A percentile compares a stretch with the other conserved stretches of the same genome.
Conservation (phyloP, 148 eudicot genomes). For the Camellia sinensis region DNA sequence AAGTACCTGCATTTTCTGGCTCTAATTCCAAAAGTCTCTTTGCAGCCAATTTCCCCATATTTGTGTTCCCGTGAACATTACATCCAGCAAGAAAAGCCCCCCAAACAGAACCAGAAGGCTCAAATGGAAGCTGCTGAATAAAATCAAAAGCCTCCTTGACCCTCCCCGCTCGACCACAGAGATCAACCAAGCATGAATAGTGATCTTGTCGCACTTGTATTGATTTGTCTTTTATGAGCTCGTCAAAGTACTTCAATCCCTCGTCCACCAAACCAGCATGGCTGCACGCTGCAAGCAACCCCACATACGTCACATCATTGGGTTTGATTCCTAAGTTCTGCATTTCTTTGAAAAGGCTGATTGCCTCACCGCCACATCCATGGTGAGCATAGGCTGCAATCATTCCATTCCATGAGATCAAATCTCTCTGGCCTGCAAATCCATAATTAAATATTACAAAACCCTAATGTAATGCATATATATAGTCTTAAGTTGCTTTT, state of each 20-base stretch:
- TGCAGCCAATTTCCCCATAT: slow-evolving; percentile 10
- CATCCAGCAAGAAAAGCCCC: slow-evolving; percentile 27
- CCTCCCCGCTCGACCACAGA: slow-evolving; percentile 42
- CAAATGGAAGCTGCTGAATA: slow-evolving; percentile 18
- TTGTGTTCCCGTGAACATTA: slow-evolving; percentile 17
- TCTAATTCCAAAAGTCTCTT: slow-evolving; percentile 13
- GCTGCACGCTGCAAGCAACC: slow-evolving; percentile 41
- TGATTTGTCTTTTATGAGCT: slow-evolving; percentile 23
- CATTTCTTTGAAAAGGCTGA: slow-evolving; percentile 33
- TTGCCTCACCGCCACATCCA: slow-evolving; percentile 31
- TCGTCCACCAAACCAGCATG: slow-evolving; percentile 35
- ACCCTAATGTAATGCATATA: too few relatives aligned
- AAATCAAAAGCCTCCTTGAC: slow-evolving; percentile 34
- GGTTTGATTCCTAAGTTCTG: slow-evolving; percentile 21
- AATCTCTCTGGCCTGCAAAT: slow-evolving; percentile 20
- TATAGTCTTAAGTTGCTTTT: too few relatives aligned
- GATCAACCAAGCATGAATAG: slow-evolving; percentile 35
- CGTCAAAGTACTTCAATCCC: slow-evolving; percentile 32
- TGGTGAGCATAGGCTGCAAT: slow-evolving; percentile 44
- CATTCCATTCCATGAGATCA: slow-evolving; percentile 38
- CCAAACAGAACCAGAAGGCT: slow-evolving; percentile 17
- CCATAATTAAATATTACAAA: slow-evolving; percentile 29
- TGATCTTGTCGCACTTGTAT: slow-evolving; percentile 32
- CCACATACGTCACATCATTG: slow-evolving; percentile 37
- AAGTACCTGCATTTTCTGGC: slow-evolving; percentile 24